These are phyloP conservation scores for Euphorbia corollata DNA, from an alignment of 441 rosid genomes.

Conservation along the genomic window DNA sequence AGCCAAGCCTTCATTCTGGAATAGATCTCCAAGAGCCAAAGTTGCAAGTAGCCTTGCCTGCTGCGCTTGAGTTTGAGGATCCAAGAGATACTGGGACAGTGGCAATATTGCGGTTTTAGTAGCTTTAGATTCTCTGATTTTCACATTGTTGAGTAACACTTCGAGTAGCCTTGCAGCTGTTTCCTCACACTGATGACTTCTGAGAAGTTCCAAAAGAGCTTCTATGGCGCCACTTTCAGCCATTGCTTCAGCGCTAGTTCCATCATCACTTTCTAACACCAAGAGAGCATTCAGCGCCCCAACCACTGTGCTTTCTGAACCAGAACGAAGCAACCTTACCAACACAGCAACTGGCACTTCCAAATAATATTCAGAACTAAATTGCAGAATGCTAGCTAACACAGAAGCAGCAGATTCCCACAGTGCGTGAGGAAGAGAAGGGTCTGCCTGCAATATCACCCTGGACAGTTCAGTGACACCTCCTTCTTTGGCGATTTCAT, in stretches of 20 bases:
- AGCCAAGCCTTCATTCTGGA: constrained; percentile 94
- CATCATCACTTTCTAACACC: constrained; percentile 96
- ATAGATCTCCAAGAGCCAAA: constrained; percentile 96
- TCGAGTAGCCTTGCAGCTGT: constrained; percentile 93
- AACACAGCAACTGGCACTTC: constrained; percentile 98
- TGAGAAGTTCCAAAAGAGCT: constrained; percentile 93
- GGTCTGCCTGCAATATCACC: constrained; percentile 94
- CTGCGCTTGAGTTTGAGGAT: constrained; percentile 98
- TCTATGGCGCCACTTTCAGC: constrained; percentile 99
- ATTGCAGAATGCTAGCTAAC: constrained; percentile 79
- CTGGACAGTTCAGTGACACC: constrained; percentile 91
- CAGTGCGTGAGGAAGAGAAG: constrained; percentile 75
- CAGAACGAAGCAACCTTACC: constrained; percentile 85
- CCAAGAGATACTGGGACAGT: constrained; percentile 91
- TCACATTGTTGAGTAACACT: constrained; percentile 90
- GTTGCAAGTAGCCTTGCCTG: constrained; percentile 92
- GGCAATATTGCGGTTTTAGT: constrained; percentile 91
- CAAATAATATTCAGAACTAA: constrained; percentile 92
- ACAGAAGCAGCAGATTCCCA: constrained; percentile 99
- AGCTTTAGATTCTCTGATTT: constrained; percentile 91
- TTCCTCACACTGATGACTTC: constrained; percentile 97
- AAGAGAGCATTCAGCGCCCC: constrained; percentile 96
- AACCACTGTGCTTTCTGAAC: constrained; percentile 68
- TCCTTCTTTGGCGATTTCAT: constrained; percentile 95
- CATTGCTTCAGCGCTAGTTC: constrained; percentile 98